phyloP scores from a whole-genome alignment of 2,329 filamentous ascomycete species.

The Geosmithia flava region DNA sequence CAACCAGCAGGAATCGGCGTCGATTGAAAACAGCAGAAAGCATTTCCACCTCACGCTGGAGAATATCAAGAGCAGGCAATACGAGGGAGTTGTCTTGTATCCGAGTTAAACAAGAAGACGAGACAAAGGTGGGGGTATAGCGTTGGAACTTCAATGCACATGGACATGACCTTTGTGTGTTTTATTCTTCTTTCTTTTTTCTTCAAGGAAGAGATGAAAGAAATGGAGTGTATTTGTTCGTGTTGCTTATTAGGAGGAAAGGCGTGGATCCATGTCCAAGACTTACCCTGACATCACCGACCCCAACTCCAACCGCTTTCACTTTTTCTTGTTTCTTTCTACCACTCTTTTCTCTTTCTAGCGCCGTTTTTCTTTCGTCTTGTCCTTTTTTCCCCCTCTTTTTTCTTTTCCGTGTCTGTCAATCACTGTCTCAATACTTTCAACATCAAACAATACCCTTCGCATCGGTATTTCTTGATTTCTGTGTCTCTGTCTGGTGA shows the following conservation, averaged over 20 bases:
- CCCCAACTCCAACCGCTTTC: too few relatives aligned
- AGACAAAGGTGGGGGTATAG: not conserved
- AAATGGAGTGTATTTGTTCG: too few relatives aligned
- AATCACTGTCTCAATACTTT: not conserved
- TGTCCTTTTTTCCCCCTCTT: not conserved
- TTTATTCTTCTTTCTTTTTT: not conserved
- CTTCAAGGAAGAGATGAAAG: too few relatives aligned
- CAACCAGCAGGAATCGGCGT: constrained; percentile 68
- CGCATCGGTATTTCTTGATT: too few relatives aligned
- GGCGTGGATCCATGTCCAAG: not conserved
- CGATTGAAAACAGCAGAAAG: constrained; percentile 77
- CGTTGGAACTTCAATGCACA: too few relatives aligned
- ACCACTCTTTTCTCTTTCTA: not conserved
- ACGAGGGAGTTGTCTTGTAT: constrained; percentile 77
- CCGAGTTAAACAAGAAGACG: constrained; percentile 21
- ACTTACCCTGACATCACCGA: too few relatives aligned
- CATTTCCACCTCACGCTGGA: constrained; percentile 94
- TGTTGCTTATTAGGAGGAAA: not conserved
- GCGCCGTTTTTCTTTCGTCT: too few relatives aligned
- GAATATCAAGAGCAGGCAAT: constrained; percentile 83
- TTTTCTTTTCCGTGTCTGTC: not conserved
- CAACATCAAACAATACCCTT: too few relatives aligned
- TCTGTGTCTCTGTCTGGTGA: too few relatives aligned
- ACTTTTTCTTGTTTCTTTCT: not conserved
- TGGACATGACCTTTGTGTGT: not conserved